Evolutionary conservation across 2,329 filamentous ascomycete genomes (phyloP), one percentile per base, ranked within the genome.

Genomic region (Epichloe baconii): DNA sequence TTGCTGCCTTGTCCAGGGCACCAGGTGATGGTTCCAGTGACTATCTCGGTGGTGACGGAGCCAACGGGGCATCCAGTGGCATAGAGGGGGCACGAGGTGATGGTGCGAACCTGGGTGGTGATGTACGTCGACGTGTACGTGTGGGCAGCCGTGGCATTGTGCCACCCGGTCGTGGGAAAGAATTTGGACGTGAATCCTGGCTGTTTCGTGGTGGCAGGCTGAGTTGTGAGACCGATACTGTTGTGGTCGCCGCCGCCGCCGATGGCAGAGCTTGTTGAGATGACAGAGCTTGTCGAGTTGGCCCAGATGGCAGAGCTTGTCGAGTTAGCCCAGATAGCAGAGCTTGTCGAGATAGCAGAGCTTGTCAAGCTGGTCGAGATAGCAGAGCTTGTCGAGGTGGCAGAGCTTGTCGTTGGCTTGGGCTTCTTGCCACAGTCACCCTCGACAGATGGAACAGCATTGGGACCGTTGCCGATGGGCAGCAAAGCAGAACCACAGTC

Each of bases 401-500:
- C 8, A 31, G 26, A 56, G 2, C 55, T 54, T 12, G 47, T 49
- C 17, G 56, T 54, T 19, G 44, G 47, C 15, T 44, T 51, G n/a
- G 53, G 38, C 41, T 56, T 58, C 14, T 57, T 53, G 15, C 57
- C 54, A 19, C 66, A 68, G 48, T 64, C 61, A 31, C 66, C 66
- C 17, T 56, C 52, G 17, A 63, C 34, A 14, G 62, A 60, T 6
- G 63, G 63, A 17, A 68, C 64, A 31, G 66, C 61, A 35, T 66
- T 51, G 4, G 77, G 58, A 57, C 74, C 61, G 61, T 66, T 58
- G 6, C 66, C 66, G 26, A 71, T 67, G 23, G 66, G 54, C 12
- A 69, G 56, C 7, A 71, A 59, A 23, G 66, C 61, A 21, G 65
- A 59, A 26, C 68, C 69, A 54, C 68, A 72, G 48, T 70, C 64